These are phyloP conservation scores for Backusella australiensis DNA, from an alignment of 192 early-diverging fungal genomes.

Conservation along the genomic window DNA sequence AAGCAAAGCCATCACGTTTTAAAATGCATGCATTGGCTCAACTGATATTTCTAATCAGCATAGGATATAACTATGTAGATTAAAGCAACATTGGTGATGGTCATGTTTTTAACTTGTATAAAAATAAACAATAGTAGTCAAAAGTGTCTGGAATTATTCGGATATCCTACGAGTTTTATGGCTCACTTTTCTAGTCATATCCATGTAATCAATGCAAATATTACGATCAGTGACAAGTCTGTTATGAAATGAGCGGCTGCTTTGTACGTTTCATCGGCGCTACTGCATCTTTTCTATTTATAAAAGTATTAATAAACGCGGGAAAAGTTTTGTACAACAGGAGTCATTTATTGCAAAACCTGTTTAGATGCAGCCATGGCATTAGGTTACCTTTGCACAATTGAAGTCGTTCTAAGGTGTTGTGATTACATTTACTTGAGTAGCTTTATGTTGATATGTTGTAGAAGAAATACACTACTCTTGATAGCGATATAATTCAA, in stretches of 20 bases:
- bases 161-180: not conserved
- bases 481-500: not conserved
- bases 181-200: not conserved
- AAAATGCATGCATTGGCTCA: not conserved
- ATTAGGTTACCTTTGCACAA: not conserved
- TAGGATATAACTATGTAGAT: not conserved
- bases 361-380: not conserved
- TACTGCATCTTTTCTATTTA: not conserved
- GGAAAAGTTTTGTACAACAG: not conserved
- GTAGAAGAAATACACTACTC: not conserved
- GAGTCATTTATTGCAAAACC: not conserved
- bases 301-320: slow-evolving; percentile 8
- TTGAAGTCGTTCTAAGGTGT: not conserved
- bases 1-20: not conserved
- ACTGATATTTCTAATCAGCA: not conserved
- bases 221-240: not conserved
- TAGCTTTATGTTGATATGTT: not conserved
- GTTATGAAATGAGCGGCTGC: not conserved
- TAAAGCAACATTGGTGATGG: not conserved
- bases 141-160: not conserved
- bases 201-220: not conserved
- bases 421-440: not conserved
- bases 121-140: not conserved
- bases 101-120: not conserved
- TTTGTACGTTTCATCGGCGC: not conserved